Evolutionary conservation across 2,329 filamentous ascomycete species (phyloP).

Genomic region (Exserohilum rostratum): DNA sequence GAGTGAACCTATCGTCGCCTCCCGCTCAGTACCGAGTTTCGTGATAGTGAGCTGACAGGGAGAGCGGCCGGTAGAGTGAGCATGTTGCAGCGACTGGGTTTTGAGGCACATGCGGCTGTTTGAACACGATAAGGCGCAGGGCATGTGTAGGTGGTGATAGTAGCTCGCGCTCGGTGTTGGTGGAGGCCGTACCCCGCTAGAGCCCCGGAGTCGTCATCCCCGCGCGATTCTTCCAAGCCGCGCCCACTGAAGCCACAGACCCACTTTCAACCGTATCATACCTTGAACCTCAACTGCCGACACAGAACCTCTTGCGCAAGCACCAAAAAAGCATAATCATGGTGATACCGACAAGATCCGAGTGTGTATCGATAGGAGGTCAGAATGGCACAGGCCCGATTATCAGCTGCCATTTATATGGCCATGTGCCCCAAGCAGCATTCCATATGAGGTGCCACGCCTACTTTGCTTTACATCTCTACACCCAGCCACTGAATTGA

Average conservation of each 20-base stretch:
- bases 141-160: constrained; percentile 1
- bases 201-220: constrained; percentile 11
- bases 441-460: constrained; percentile 7
- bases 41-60: neutral
- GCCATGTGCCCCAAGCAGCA: constrained; percentile 9
- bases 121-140: constrained; percentile 5
- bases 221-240: constrained; percentile 17
- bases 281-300: constrained; percentile 25
- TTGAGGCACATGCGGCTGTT: neutral
- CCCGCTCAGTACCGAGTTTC: neutral
- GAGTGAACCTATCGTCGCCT: constrained; percentile 8
- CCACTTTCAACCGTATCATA: constrained; percentile 15
- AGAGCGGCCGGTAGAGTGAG: neutral
- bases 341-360: constrained; percentile 11
- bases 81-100: constrained; percentile 4
- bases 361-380: neutral
- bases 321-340: constrained; percentile 3
- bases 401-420: constrained; percentile 11
- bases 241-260: constrained; percentile 15
- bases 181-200: constrained; percentile 13
- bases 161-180: constrained; percentile 6
- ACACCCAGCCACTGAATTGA: constrained; percentile 18
- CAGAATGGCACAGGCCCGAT: constrained; percentile 4
- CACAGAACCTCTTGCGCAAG: constrained; percentile 13
- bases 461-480: constrained; percentile 1